Percentiles rank a stretch among this genome's conserved stretches.
These are phyloP conservation scores for Arthrobotrys sphaeroides DNA, from an alignment of 2,329 filamentous ascomycete genomes.

Conservation along the genomic window DNA sequence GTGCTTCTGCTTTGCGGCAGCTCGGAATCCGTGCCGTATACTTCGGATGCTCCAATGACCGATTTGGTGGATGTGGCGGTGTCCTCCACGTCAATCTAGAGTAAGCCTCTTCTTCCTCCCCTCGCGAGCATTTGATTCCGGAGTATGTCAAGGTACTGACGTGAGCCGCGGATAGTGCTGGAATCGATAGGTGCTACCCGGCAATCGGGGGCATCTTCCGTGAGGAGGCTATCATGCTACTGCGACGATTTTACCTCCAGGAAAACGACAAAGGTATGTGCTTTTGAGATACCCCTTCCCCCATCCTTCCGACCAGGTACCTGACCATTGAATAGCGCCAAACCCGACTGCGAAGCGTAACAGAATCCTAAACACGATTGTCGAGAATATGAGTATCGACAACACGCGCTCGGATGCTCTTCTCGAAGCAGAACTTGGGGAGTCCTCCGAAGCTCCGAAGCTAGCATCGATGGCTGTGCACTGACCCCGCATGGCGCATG, in stretches of 20 bases:
- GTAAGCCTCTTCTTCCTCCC: conserved; percentile 63
- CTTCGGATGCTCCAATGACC: conserved; percentile 94
- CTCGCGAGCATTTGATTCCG: neutral
- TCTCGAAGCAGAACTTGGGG: conserved; percentile 21
- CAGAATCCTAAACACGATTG: conserved; percentile 56
- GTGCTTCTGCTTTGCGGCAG: conserved; percentile 88
- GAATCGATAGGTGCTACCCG: conserved; percentile 72
- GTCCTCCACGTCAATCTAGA: conserved; percentile 86
- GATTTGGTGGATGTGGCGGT: conserved; percentile 94
- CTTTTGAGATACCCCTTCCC: neutral
- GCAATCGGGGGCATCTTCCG: conserved; percentile 74
- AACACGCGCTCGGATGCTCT: conserved; percentile 49
- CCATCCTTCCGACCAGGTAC: neutral
- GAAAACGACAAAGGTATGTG: conserved; percentile 85
- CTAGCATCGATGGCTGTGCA: neutral
- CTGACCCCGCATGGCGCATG: neutral
- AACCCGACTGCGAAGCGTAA: conserved; percentile 56
- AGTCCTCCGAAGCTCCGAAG: neutral
- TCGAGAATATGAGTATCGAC: conserved; percentile 54
- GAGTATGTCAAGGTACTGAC: neutral
- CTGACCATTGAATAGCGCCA: conserved; percentile 47
- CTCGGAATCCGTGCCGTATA: conserved; percentile 88
- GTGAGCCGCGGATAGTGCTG: conserved; percentile 67
- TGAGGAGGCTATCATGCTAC: conserved; percentile 89
- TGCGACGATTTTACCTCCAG: conserved; percentile 95